phyloP scores from a whole-genome alignment of 768 basidiomycete species.

The Amanita fuliginea region DNA sequence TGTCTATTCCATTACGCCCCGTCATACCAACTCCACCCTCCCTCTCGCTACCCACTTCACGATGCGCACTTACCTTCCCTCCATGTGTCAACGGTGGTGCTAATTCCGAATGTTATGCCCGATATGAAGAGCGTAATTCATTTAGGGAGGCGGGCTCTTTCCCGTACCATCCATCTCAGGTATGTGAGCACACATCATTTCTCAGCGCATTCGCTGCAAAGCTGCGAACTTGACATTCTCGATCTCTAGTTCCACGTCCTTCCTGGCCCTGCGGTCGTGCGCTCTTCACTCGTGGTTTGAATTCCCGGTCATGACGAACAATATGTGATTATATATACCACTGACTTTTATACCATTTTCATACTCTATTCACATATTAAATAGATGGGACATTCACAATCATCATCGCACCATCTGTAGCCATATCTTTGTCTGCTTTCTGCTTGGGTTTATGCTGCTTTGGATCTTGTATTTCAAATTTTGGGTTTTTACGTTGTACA shows the following conservation, averaged over 20 bases:
- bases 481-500: slow-evolving; percentile 1
- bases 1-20: slow-evolving; percentile 17
- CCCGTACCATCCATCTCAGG: slow-evolving; percentile 23
- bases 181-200: slow-evolving; percentile 6
- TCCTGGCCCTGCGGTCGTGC: slow-evolving; percentile 4
- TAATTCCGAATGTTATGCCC: slow-evolving; percentile 9
- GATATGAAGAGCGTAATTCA: slow-evolving; percentile 22
- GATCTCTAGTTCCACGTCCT: slow-evolving; percentile 4
- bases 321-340: neutral
- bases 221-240: neutral
- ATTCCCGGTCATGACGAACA: neutral
- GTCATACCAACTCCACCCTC: slow-evolving; percentile 13
- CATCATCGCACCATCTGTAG: slow-evolving; percentile 7
- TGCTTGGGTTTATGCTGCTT: slow-evolving; percentile 1
- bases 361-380: neutral
- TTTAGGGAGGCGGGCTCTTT: slow-evolving; percentile 15
- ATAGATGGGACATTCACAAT: slow-evolving; percentile 7
- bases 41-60: slow-evolving; percentile 4
- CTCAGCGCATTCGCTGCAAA: neutral
- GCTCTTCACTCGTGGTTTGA: slow-evolving; percentile 3
- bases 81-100: neutral
- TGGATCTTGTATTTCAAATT: slow-evolving; percentile 1
- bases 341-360: neutral
- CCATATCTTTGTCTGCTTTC: slow-evolving; percentile 3
- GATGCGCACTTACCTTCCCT: neutral